Evolutionary conservation across 2,329 filamentous ascomycete species (phyloP).

Genomic region (Colletotrichum salicis): DNA sequence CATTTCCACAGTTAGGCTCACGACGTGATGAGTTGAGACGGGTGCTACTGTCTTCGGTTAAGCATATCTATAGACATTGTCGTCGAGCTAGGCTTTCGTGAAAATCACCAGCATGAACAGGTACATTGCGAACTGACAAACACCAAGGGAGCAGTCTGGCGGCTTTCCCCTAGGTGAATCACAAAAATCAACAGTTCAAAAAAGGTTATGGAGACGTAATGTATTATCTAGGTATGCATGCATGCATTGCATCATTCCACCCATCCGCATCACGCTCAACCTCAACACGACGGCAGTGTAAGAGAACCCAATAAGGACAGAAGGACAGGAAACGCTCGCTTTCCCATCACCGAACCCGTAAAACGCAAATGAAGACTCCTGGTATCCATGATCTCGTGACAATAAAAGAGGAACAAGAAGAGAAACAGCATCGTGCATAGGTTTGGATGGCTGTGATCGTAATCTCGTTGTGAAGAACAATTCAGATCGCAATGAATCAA

Average conservation of each 20-base stretch:
- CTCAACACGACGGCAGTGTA: neutral
- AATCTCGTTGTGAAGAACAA: neutral
- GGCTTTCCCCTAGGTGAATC: too few relatives aligned
- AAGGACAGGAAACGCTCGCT: conserved; percentile 26
- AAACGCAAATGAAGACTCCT: conserved; percentile 6
- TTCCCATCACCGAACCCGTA: neutral
- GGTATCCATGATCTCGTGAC: conserved; percentile 16
- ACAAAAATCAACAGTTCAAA: neutral
- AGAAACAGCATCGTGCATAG: neutral
- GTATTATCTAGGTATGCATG: conserved; percentile 13
- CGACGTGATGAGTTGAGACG: too few relatives aligned
- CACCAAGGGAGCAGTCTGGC: too few relatives aligned
- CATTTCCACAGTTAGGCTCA: too few relatives aligned
- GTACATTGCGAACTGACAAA: too few relatives aligned
- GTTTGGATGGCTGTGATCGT: neutral
- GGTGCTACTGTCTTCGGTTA: too few relatives aligned
- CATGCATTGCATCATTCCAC: neutral
- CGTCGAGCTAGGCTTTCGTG: too few relatives aligned
- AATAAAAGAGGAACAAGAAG: neutral
- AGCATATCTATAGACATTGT: too few relatives aligned
- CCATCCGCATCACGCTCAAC: neutral
- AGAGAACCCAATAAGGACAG: conserved; percentile 28
- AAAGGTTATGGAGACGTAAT: neutral
- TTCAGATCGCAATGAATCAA: neutral
- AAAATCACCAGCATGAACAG: too few relatives aligned